These are phyloP conservation scores for Rhodosporidiobolus odoratus DNA, from an alignment of 768 basidiomycete genomes.

Conservation along the genomic window DNA sequence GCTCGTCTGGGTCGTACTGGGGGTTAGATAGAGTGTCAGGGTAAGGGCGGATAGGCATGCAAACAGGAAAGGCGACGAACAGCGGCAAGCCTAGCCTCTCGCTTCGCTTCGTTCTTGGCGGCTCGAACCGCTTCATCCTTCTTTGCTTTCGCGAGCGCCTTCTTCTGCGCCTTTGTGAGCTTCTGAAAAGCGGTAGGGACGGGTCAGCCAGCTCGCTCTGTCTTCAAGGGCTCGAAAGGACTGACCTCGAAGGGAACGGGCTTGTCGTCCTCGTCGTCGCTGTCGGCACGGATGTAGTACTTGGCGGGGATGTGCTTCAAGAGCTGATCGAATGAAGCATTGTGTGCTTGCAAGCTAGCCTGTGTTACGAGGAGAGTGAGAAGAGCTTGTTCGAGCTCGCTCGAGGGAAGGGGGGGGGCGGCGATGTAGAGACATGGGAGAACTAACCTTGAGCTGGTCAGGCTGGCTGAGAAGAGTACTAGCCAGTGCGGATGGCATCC, in stretches of 20 bases:
- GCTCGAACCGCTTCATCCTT: conserved; percentile 58
- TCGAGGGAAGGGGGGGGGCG: not conserved
- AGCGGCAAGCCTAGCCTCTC: conserved; percentile 81
- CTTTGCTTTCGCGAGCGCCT: conserved; percentile 73
- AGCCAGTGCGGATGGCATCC: no score
- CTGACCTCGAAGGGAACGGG: not conserved
- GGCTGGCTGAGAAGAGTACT: not conserved
- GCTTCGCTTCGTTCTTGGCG: conserved; percentile 43
- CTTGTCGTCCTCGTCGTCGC: conserved; percentile 70
- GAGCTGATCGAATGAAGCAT: conserved; percentile 75
- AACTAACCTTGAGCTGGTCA: conserved; percentile 26
- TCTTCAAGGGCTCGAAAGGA: not conserved
- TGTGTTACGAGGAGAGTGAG: not conserved
- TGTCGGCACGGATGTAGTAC: conserved; percentile 72
- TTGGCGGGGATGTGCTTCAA: conserved; percentile 80
- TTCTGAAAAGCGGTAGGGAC: not conserved
- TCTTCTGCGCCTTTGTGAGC: conserved; percentile 68
- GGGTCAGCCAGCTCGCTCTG: not conserved
- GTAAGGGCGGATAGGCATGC: not conserved
- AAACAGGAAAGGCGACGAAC: conserved; percentile 47
- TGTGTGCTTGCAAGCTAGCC: conserved; percentile 65
- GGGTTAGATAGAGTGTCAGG: not conserved
- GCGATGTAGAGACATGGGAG: no score
- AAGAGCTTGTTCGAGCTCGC: not conserved
- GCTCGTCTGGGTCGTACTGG: conserved; percentile 87